Percentiles rank a stretch among this genome's conserved stretches.
phyloP scores from a whole-genome alignment of 805 yeast species.

The Brettanomyces bruxellensis region DNA sequence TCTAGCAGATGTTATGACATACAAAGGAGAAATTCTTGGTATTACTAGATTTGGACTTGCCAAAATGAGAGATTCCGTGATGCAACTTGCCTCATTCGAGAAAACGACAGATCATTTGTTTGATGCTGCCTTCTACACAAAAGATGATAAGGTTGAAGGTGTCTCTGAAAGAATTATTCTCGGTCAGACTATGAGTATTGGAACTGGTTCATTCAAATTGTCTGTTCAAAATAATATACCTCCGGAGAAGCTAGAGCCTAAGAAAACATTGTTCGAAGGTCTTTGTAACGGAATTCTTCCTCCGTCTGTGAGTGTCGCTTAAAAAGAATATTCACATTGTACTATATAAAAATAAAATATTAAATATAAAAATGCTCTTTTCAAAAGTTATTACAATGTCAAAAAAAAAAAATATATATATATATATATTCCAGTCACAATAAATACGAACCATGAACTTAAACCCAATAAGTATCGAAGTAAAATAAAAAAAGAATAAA shows the following conservation, averaged over 20 bases:
- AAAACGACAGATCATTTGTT: slow-evolving; percentile 97
- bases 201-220: slow-evolving; percentile 93
- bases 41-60: slow-evolving; percentile 96
- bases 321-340: background rate
- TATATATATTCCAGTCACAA: too few relatives aligned
- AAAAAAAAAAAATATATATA: background rate
- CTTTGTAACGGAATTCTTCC: slow-evolving; percentile 24
- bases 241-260: slow-evolving; percentile 24
- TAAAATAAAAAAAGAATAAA: background rate
- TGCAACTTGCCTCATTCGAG: slow-evolving; percentile 95
- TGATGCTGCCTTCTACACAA: slow-evolving; percentile 97
- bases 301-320: slow-evolving; percentile 9
- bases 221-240: slow-evolving; percentile 43
- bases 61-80: slow-evolving; percentile 96
- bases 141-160: slow-evolving; percentile 92
- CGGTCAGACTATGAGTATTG: slow-evolving; percentile 96
- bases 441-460: too few relatives aligned
- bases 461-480: background rate
- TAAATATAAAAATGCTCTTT: background rate
- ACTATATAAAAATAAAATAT: background rate
- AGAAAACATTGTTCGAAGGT: slow-evolving; percentile 39
- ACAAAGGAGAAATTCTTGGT: slow-evolving; percentile 96
- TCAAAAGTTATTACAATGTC: background rate
- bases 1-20: slow-evolving; percentile 97
- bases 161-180: slow-evolving; percentile 95